Evolutionary conservation across 2,329 filamentous ascomycete species (phyloP).

Genomic region (Fusarium burgessii): DNA sequence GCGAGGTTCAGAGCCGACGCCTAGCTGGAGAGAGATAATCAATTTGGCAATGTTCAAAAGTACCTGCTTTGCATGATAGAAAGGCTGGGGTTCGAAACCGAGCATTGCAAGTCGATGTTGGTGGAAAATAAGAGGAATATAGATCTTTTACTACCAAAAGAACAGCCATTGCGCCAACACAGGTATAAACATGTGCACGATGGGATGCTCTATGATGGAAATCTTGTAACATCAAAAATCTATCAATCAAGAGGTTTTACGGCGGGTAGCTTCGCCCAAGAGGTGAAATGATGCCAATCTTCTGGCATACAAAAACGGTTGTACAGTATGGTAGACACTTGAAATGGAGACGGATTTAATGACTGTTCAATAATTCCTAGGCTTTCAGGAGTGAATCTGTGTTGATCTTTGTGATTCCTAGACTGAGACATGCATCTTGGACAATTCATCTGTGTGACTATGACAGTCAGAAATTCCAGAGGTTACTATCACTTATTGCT

Average conservation of each 20-base stretch:
- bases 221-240: conserved; percentile 11
- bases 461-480: background rate
- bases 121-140: background rate
- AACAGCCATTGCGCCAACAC: background rate
- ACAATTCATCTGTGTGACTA: conserved; percentile 25
- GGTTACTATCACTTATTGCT: background rate
- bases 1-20: conserved; percentile 90
- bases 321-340: conserved; percentile 30
- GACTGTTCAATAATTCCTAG: background rate
- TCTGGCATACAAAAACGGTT: conserved; percentile 8
- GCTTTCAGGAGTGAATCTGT: background rate
- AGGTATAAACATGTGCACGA: conserved; percentile 7
- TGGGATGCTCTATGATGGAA: conserved; percentile 1
- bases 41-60: background rate
- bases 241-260: background rate
- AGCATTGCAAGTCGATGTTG: background rate
- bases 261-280: background rate
- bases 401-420: conserved; percentile 1
- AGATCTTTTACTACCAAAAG: background rate
- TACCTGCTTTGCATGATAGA: conserved; percentile 18
- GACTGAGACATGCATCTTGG: conserved; percentile 15
- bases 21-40: conserved; percentile 75
- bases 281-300: conserved; percentile 1
- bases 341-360: conserved; percentile 6
- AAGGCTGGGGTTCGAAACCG: conserved; percentile 1